phyloP scores from a whole-genome alignment of 2,329 filamentous ascomycete species.

The Penicillium sp. region DNA sequence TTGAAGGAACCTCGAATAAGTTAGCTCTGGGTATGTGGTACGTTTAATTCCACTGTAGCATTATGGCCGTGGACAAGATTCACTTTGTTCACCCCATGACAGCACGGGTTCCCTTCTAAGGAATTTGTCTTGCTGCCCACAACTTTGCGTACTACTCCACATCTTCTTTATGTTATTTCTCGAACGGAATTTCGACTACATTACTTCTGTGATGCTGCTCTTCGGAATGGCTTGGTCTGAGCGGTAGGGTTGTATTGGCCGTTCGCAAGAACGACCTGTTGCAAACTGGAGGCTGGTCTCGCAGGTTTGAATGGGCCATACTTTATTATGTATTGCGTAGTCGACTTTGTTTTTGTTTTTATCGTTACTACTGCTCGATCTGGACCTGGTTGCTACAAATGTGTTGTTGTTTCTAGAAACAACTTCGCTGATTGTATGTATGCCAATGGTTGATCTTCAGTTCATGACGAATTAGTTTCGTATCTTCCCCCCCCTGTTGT shows the following conservation, averaged over 20 bases:
- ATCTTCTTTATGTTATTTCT: background rate
- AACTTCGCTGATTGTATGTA: background rate
- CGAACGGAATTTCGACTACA: background rate
- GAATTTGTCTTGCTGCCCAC: background rate
- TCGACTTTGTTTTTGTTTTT: background rate
- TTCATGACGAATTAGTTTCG: background rate
- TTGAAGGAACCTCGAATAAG: constrained; percentile 29
- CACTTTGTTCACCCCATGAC: background rate
- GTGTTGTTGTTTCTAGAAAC: background rate
- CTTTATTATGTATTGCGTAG: background rate
- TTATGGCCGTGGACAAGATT: background rate
- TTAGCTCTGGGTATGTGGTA: constrained; percentile 43
- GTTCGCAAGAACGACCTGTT: background rate
- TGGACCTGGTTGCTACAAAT: background rate
- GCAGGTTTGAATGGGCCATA: background rate
- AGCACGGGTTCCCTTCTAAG: background rate
- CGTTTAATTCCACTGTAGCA: constrained; percentile 24
- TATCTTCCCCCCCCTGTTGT: background rate
- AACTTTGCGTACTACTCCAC: background rate
- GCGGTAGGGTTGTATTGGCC: background rate
- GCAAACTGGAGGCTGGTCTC: background rate
- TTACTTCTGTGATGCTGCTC: background rate
- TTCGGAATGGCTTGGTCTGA: background rate
- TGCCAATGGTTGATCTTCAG: background rate
- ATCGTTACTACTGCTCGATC: background rate